Percentiles rank a stretch among this genome's conserved stretches.
These are phyloP conservation scores for Leucosporidium scottii DNA, from an alignment of 768 basidiomycete genomes.

Conservation along the genomic window DNA sequence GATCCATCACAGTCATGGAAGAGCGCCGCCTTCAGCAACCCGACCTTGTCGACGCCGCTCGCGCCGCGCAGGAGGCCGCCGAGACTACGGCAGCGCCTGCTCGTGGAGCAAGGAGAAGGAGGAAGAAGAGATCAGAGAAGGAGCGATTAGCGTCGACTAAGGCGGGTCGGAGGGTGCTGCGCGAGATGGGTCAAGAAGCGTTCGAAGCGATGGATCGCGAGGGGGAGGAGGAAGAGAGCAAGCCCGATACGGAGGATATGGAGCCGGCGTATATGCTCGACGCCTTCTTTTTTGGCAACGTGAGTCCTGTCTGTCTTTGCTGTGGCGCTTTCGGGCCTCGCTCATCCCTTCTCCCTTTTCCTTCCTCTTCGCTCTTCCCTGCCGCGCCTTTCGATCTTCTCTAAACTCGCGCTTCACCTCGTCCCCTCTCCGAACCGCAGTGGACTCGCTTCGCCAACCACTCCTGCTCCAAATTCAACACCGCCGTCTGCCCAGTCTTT, in stretches of 20 bases:
- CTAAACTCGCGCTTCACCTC: no score
- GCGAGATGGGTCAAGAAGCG: not conserved
- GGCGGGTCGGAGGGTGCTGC: not conserved
- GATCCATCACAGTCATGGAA: no score
- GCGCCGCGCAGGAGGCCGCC: not conserved
- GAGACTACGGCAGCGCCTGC: no score
- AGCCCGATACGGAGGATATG: not conserved
- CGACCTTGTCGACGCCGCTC: no score
- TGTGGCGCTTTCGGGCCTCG: no score
- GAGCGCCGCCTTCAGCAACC: no score
- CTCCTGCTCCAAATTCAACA: constrained; percentile 12
- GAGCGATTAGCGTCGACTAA: not conserved
- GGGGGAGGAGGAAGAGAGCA: not conserved
- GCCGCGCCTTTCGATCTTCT: no score
- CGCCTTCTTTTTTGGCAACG: constrained; percentile 22
- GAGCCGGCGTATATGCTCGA: constrained; percentile 12
- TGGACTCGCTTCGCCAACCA: constrained; percentile 32
- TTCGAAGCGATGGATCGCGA: not conserved
- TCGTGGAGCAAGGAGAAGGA: not conserved
- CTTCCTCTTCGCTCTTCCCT: no score
- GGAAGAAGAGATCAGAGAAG: not conserved
- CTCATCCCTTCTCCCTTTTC: not conserved
- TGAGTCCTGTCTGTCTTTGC: not conserved
- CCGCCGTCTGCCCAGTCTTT: not conserved
- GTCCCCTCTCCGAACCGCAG: not conserved